Base-by-base conservation (phyloP, 495 filamentous ascomycete species). In the Astrothelium subdiscretum region DNA sequence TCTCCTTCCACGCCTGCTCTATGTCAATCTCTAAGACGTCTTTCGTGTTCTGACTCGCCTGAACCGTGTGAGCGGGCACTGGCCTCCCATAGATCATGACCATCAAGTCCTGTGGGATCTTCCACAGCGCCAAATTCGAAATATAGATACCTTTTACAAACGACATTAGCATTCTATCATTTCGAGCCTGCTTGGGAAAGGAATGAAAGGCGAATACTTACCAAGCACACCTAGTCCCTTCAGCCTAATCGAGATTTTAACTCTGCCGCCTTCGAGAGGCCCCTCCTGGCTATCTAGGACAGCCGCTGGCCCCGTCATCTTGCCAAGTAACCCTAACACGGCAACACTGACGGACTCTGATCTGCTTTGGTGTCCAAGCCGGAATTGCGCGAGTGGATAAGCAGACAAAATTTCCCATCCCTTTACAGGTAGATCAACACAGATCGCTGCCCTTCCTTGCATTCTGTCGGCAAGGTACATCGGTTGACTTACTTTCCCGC, bases 271-370 rank as follows among this genome's bases (percentile, higher is more conserved):
- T 29, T 81, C 75, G 11, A 81, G 74, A 8, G 84, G 67, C 27
- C 76, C 78, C 15, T 84, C 79, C n/a, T 79, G 77, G 13, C 77
- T 85, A 10, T 71, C 75, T 1, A 87, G 68, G 15, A 97, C 77
- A 0, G 90, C 94, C 0, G 89, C 91, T 1, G 85, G 84, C 8
- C 91, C 94, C 2, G 91, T 90, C 86, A 97, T 95, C 71, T 96
- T 95, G 18, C 81, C 88, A 26, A 96, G 65, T 2, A 98, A 75
- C 11, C 94, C 94, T 2, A 98, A 72, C n/a, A 87, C 82, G 0
- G 87, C 87, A 13, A 89, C 68, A 24, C 31, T 57, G 58, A 71
- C 32, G 32, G 32, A 13, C 62, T 67, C 68, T 3, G 77, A 74
- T 18, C 58, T 31, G 63, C 69, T 42, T 71, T 71, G 44, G 42